These are phyloP conservation scores for Dendrobium officinale DNA, from an alignment of 106 monocot species.

Conservation along the genomic window DNA sequence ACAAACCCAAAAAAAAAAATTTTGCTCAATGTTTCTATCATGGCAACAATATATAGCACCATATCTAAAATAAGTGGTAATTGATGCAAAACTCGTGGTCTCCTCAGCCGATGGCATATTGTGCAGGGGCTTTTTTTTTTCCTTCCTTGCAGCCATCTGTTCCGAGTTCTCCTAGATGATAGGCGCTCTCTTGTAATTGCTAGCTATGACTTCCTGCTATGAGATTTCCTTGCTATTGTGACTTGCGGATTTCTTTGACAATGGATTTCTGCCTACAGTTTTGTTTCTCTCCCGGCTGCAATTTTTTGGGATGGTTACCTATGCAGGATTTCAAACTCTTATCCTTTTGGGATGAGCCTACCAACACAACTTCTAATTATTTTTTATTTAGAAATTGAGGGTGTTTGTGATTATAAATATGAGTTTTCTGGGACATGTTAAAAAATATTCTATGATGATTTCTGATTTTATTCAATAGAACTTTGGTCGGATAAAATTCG, in stretches of 20 bases:
- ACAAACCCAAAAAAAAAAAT: neutral
- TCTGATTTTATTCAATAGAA: neutral
- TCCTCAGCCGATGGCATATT: neutral
- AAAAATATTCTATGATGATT: neutral
- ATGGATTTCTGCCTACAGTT: too few relatives aligned
- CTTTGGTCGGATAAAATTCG: neutral
- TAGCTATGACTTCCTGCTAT: too few relatives aligned
- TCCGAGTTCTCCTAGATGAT: neutral
- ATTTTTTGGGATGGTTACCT: too few relatives aligned
- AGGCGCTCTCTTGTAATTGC: neutral
- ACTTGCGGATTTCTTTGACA: too few relatives aligned
- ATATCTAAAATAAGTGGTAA: neutral
- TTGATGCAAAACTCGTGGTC: neutral
- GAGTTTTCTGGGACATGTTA: neutral
- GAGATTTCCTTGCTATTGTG: too few relatives aligned
- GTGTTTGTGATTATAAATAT: too few relatives aligned
- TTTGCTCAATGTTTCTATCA: neutral
- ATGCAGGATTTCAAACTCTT: too few relatives aligned
- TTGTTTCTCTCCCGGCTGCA: too few relatives aligned
- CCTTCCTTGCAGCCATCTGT: neutral
- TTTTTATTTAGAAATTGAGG: too few relatives aligned
- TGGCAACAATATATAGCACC: neutral
- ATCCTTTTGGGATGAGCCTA: too few relatives aligned
- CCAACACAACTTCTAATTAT: too few relatives aligned
- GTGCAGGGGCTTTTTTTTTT: neutral